These are phyloP conservation scores for Bryoerythrophyllum caledonicum DNA, from an alignment of 225 moss, liverwort and hornwort species.

Conservation along the genomic window DNA sequence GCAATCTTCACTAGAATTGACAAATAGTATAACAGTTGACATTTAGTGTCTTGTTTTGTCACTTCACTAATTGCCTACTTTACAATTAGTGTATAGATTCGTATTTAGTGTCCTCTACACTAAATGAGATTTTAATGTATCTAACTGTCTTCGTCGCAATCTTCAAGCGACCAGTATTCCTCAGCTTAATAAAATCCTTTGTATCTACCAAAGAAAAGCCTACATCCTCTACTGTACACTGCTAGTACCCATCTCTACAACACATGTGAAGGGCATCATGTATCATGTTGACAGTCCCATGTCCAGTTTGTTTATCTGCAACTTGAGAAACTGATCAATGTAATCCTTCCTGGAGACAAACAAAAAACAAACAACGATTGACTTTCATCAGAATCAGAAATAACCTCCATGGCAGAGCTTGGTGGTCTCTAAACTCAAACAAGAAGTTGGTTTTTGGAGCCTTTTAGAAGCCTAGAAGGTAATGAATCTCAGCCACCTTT, in stretches of 20 bases:
- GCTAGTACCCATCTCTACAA: neutral
- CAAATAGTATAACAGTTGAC: no score
- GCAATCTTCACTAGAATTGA: no score
- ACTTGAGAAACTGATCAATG: constrained; percentile 44
- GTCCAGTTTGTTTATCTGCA: constrained; percentile 25
- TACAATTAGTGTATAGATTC: no score
- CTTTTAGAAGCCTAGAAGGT: no score
- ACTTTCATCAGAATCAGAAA: neutral
- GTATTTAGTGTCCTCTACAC: no score
- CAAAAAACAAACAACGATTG: neutral
- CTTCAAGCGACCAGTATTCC: neutral
- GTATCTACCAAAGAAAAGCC: neutral
- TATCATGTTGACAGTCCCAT: constrained; percentile 16
- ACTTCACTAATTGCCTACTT: no score
- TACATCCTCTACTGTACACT: constrained; percentile 7
- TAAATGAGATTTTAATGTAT: no score
- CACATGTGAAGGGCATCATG: neutral
- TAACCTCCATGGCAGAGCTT: no score
- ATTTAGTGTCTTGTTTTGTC: no score
- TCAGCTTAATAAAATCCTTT: neutral
- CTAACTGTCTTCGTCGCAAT: neutral
- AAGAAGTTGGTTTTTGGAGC: no score
- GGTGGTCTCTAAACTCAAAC: no score
- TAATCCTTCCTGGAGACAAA: constrained; percentile 41
- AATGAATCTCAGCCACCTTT: no score